These are phyloP conservation scores for Termitomyces sp. DNA, from an alignment of 1,284 basidiomycete genomes.

Conservation along the genomic window DNA sequence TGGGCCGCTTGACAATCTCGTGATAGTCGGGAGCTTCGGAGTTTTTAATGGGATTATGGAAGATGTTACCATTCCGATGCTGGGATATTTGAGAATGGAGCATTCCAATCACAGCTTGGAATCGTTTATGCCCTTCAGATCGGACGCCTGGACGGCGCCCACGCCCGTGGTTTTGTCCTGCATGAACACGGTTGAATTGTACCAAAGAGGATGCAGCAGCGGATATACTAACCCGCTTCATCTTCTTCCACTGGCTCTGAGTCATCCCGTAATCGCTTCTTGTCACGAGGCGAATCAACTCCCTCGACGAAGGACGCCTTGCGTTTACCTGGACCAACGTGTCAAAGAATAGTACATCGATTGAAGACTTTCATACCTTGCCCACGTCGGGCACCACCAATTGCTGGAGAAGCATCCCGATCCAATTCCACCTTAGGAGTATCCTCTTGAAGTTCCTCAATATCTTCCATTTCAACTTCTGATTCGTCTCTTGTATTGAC, in stretches of 20 bases:
- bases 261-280: conserved; percentile 63
- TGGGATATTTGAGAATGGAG: conserved; percentile 78
- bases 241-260: conserved; percentile 65
- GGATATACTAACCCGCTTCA: conserved; percentile 41
- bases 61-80: conserved; percentile 84
- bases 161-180: conserved; percentile 31
- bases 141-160: conserved; percentile 27
- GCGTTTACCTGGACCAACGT: conserved; percentile 51
- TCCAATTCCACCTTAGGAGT: conserved; percentile 18
- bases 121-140: conserved; percentile 57
- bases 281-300: conserved; percentile 50
- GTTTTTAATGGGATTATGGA: conserved; percentile 84
- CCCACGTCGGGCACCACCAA: conserved; percentile 24
- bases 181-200: neutral
- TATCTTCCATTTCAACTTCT: conserved; percentile 20
- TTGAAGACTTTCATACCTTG: conserved; percentile 24
- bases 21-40: conserved; percentile 88
- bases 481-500: conserved; percentile 24
- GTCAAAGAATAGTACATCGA: neutral
- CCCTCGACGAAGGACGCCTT: conserved; percentile 55
- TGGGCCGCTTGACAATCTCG: conserved; percentile 85
- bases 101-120: conserved; percentile 76
- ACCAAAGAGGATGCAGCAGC: neutral
- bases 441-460: conserved; percentile 7
- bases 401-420: conserved; percentile 28